Evolutionary conservation across 306 rosid genomes (phyloP), one percentile per base, ranked within the genome.

Genomic region (Canavalia ensiformis): DNA sequence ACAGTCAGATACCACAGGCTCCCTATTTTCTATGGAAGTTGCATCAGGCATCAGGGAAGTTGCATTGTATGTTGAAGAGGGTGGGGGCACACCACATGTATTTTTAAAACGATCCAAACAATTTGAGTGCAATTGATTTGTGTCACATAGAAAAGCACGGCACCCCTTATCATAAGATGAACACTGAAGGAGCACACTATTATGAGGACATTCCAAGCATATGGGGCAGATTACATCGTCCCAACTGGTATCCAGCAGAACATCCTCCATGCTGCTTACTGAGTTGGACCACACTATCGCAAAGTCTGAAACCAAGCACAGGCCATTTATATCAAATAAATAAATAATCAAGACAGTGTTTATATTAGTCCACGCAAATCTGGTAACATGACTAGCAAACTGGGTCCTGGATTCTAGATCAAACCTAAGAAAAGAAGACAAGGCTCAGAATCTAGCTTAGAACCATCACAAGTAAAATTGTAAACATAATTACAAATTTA

Each of bases 171-270:
- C 84, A 72, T 84, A 88, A n/a, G 94, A 91, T 41, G 97, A 89
- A 81, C 97, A 93, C 44, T 86, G 96, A 33, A 93, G 94, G 62
- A 93, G 92, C 25, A 93, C 97, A 75, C 89, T 72, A 67, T 91
- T 91, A 83, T 91, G 97, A 71, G 97, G 97, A 72, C 87, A 90
- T 79, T 91, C 97, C 88, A 93, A 87, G 87, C 97, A 93, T 84
- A 93, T 91, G 25, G 97, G 91, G 83, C 97, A 93, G 78, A 84
- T 59, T 77, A 88, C 85, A 42, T 91, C 87, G 65, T 93, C 91
- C 97, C 90, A 93, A 8, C 79, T 84, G 49, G 85, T 81, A 77
- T 69, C 86, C 63, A 92, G 73, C 80, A 75, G 79, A 18, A 81
- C 62, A 86, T 87, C 88, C 10, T 67, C 85, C 85, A 82, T 82